phyloP scores from a whole-genome alignment of 371 early-diverging fungal genomes.

The Mortierella sp. region DNA sequence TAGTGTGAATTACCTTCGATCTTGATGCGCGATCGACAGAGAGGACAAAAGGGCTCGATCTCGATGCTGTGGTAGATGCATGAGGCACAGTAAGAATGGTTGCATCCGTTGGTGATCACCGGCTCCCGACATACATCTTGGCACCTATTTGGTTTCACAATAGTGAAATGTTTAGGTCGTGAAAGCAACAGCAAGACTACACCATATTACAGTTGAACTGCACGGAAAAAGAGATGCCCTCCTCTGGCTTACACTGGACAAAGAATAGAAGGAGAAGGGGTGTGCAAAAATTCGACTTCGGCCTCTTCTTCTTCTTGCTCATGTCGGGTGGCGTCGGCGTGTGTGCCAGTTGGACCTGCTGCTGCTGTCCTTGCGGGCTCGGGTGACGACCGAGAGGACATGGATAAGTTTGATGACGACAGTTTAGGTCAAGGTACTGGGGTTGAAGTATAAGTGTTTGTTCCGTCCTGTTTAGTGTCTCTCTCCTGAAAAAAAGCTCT shows the following conservation, averaged over 20 bases:
- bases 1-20: slow-evolving; percentile 58
- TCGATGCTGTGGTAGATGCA: slow-evolving; percentile 68
- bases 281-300: slow-evolving; percentile 61
- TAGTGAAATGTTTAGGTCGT: not conserved
- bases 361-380: slow-evolving; percentile 18
- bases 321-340: not conserved
- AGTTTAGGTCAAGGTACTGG: not conserved
- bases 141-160: slow-evolving; percentile 56
- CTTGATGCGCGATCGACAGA: slow-evolving; percentile 66
- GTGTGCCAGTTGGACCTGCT: not conserved
- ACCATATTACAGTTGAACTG: not conserved
- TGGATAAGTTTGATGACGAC: slow-evolving; percentile 18
- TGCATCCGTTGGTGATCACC: slow-evolving; percentile 70
- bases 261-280: slow-evolving; percentile 64
- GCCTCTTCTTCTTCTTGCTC: slow-evolving; percentile 37
- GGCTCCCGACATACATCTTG: slow-evolving; percentile 72
- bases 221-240: too few relatives aligned
- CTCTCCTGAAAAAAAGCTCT: not conserved
- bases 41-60: slow-evolving; percentile 71
- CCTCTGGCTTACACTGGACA: slow-evolving; percentile 64
- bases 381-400: slow-evolving; percentile 38
- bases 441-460: not conserved
- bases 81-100: slow-evolving; percentile 72
- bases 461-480: not conserved
- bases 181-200: not conserved